These are phyloP conservation scores for Dimargaris xerosporica DNA, from an alignment of 192 early-diverging fungal species.

Conservation along the genomic window DNA sequence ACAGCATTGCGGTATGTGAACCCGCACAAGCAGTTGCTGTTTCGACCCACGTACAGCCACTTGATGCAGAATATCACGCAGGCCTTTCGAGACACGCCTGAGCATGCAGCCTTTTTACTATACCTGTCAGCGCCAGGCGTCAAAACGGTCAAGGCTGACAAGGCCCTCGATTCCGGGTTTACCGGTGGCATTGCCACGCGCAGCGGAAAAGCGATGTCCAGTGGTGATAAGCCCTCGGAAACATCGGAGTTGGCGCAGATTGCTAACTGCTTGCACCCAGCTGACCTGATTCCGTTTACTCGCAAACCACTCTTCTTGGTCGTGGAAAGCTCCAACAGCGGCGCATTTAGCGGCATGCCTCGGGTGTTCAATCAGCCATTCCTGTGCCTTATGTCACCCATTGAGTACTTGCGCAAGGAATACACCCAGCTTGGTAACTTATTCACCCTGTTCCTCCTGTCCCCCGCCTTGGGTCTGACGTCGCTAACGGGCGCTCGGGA, in stretches of 20 bases:
- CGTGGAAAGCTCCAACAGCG: constrained; percentile 81
- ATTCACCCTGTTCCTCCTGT: constrained; percentile 89
- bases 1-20: constrained; percentile 30
- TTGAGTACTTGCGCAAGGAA: constrained; percentile 52
- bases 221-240: constrained; percentile 16
- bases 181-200: constrained; percentile 21
- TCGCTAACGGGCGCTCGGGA: constrained; percentile 57
- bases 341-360: constrained; percentile 72
- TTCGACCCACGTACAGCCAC: constrained; percentile 81
- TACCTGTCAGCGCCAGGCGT: constrained; percentile 87
- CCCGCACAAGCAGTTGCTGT: constrained; percentile 89
- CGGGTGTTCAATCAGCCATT: constrained; percentile 77
- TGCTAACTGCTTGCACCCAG: constrained; percentile 71
- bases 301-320: constrained; percentile 89
- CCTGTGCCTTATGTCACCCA: constrained; percentile 78
- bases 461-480: constrained; percentile 77
- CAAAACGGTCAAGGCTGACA: neutral
- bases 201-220: constrained; percentile 21
- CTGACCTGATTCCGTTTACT: constrained; percentile 85
- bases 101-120: constrained; percentile 70
- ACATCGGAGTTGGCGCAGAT: constrained; percentile 26
- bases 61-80: constrained; percentile 82
- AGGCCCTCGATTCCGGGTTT: constrained; percentile 17
- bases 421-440: constrained; percentile 66
- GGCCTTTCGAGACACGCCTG: constrained; percentile 79